Base-by-base conservation (phyloP, 257 asterid species). In the Gentiana dahurica region DNA sequence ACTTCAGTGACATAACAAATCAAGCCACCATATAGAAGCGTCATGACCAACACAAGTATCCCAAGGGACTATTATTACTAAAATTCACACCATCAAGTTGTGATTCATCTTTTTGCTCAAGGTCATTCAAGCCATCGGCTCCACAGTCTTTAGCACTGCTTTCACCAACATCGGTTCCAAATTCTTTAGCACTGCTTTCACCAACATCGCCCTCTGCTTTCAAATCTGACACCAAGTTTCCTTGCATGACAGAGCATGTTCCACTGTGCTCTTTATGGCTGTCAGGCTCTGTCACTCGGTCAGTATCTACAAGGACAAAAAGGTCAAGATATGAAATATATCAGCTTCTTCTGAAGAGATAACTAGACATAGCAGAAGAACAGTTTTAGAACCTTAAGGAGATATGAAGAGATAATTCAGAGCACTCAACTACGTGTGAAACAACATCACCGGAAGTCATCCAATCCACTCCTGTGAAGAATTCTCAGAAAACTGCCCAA, bases 71-170 rank as follows among this genome's bases (percentile, higher is more conserved):
- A 33, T 52, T 51, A 63, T 61, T 59, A 62, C 61, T 54, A 51
- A 53, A 65, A 53, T 72, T 75, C 79, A 77, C 77, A 79, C 88
- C 89, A 53, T 65, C 64, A 55, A 45, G 36, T 15, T 50, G 66
- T 37, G 73, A 49, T 60, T 61, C 73, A 72, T 72, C 76, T 59
- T 68, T 71, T 46, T 57, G 71, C 33, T 53, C 57, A 41, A 67
- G 50, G 35, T 61, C 75, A 63, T 54, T 67, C 8, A 75, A 57
- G 49, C 57, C 54, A 3, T 71, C 49, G 65, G 55, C 49, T 79
- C 60, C 37, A 65, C 60, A 64, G 61, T 51, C 68, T 48, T 71
- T 75, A 66, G 53, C 57, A 66, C 49, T 51, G 73, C 54, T 71
- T 51, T 50, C 63, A 8, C 33, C 32, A 8, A 52, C 54, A 3